Evolutionary conservation across 202 grass and related monocot genomes (phyloP).

Genomic region (Brachypodium distachyon): DNA sequence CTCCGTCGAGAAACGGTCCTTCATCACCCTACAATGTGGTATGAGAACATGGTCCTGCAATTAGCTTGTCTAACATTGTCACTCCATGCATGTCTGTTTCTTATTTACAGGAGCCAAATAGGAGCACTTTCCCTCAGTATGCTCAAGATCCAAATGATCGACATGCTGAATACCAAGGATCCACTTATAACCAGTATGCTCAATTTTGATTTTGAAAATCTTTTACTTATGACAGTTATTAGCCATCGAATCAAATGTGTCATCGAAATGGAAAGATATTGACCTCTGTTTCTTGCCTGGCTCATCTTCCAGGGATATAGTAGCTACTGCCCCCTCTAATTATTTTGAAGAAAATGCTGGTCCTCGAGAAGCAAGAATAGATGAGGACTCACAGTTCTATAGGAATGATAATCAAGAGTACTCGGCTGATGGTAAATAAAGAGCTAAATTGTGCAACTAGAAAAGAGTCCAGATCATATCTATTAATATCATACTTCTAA

Average conservation of each 20-base stretch:
- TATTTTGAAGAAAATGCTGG: slow-evolving; percentile 55
- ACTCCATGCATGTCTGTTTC: slow-evolving; percentile 10
- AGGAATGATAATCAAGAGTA: slow-evolving; percentile 50
- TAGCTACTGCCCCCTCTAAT: slow-evolving; percentile 29
- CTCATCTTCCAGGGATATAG: slow-evolving; percentile 46
- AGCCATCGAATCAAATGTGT: background rate
- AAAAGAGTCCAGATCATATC: slow-evolving; percentile 20
- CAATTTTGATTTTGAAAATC: background rate
- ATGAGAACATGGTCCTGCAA: background rate
- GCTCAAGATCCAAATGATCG: slow-evolving; percentile 45
- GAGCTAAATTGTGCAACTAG: background rate
- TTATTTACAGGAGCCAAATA: slow-evolving; percentile 43
- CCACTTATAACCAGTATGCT: slow-evolving; percentile 35
- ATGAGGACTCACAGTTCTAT: slow-evolving; percentile 25
- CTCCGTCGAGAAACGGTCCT: slow-evolving; percentile 34
- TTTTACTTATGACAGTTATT: background rate
- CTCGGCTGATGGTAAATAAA: slow-evolving; percentile 58
- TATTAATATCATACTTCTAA: slow-evolving; percentile 25
- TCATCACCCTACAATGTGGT: slow-evolving; percentile 48
- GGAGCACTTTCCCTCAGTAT: slow-evolving; percentile 40
- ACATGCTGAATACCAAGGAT: slow-evolving; percentile 31
- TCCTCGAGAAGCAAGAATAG: slow-evolving; percentile 17
- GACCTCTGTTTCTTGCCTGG: background rate
- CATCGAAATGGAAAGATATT: slow-evolving; percentile 9
- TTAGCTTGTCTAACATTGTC: background rate